Conservation (phyloP, 2,329 filamentous ascomycete genomes). For the Cordyceps cateniannulata region DNA sequence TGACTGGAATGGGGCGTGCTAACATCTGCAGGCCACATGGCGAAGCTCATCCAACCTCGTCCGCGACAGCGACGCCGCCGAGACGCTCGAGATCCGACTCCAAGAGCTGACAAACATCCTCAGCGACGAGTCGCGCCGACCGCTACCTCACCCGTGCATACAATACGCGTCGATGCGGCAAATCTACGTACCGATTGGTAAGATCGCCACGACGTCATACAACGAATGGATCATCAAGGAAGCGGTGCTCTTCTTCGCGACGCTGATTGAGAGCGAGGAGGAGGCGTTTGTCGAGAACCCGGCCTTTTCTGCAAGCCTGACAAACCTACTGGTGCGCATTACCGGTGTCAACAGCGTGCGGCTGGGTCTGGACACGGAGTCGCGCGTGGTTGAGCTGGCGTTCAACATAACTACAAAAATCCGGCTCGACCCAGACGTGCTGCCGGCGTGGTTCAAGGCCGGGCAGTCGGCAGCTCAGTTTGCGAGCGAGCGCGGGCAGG, state of each 20-base stretch:
- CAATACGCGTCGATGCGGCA: conserved; percentile 79
- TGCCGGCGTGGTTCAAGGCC: conserved; percentile 86
- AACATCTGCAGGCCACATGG: conserved; percentile 44
- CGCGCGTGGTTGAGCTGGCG: conserved; percentile 81
- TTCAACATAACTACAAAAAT: conserved; percentile 98
- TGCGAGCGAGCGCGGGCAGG: conserved; percentile 32
- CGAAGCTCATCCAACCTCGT: conserved; percentile 54
- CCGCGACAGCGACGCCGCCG: conserved; percentile 54
- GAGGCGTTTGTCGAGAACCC: conserved; percentile 88
- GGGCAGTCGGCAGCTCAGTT: conserved; percentile 28
- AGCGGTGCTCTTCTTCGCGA: conserved; percentile 80
- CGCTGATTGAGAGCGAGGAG: conserved; percentile 91
- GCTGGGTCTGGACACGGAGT: conserved; percentile 76
- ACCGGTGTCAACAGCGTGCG: conserved; percentile 66
- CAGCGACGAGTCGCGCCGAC: conserved; percentile 80
- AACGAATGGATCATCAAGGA: conserved; percentile 82
- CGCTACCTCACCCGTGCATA: conserved; percentile 86
- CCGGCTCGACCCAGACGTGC: conserved; percentile 75
- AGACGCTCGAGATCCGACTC: conserved; percentile 55
- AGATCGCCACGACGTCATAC: conserved; percentile 78
- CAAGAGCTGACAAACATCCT: conserved; percentile 66
- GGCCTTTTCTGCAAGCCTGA: conserved; percentile 78
- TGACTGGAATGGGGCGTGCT: neutral
- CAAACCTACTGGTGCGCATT: conserved; percentile 76
- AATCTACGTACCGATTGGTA: conserved; percentile 82